Conservation (phyloP, 768 basidiomycete species). For the Serendipita sp. region DNA sequence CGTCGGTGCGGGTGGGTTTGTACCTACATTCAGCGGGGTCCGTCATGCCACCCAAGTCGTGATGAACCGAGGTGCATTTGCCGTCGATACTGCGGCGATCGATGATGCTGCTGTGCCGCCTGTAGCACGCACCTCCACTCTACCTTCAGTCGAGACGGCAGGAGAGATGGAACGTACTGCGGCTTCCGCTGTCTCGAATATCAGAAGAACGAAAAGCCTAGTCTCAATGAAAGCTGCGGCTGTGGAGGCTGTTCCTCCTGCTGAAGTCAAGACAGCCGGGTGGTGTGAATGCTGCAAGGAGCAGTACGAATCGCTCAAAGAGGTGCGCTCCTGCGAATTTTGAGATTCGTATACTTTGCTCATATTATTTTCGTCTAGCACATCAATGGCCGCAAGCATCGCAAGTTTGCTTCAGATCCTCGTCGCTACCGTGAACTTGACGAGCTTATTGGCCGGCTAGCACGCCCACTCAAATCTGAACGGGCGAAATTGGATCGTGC, state of each 20-base stretch:
- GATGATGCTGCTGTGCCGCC: neutral
- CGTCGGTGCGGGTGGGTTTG: neutral
- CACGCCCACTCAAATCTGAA: neutral
- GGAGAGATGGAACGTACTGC: neutral
- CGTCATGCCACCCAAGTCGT: constrained; percentile 4
- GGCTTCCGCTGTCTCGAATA: neutral
- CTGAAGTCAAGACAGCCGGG: constrained; percentile 81
- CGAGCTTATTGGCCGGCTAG: neutral
- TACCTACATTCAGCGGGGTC: neutral
- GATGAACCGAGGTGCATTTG: constrained; percentile 4
- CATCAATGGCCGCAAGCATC: constrained; percentile 52
- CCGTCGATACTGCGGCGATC: neutral
- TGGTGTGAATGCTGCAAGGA: constrained; percentile 94
- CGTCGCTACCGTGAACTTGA: neutral
- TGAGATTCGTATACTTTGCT: neutral
- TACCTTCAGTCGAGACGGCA: neutral
- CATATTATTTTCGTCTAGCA: constrained; percentile 37
- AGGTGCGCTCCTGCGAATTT: constrained; percentile 30
- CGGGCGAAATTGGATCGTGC: neutral
- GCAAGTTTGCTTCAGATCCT: constrained; percentile 46
- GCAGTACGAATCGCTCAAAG: constrained; percentile 77
- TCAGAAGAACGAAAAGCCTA: constrained; percentile 48
- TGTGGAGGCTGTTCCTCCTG: constrained; percentile 53
- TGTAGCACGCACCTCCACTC: neutral
- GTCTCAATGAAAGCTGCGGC: constrained; percentile 41